Base-by-base conservation (phyloP, 306 rosid genomes). In the Leucaena leucocephala region DNA sequence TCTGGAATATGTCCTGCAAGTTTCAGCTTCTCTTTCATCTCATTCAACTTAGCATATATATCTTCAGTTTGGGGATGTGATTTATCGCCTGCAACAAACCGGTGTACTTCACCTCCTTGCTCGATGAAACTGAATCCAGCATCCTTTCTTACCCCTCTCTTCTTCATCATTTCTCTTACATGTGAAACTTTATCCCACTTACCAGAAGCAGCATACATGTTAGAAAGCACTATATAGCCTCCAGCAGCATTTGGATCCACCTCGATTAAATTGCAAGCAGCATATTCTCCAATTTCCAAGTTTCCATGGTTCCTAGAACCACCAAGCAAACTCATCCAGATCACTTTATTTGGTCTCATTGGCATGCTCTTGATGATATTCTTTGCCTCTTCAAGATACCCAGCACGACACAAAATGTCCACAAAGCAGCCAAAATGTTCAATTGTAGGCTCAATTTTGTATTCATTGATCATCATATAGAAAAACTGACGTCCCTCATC, bases 391-490 rank as follows among this genome's bases (percentile, higher is more conserved):
- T 88, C 86, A 39, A 87, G 84, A 79, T 82, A 76, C 39, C 93
- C 96, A n/a, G 90, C 93, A 36, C 86, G 85, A 69, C 91, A 89
- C 72, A 89, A 82, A 76, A 87, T 80, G 84, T 89, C 89, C 2
- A 87, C 85, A 11, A 84, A 82, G 87, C 90, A 89, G 72, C 90
- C 91, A 6, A 87, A 89, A 83, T 89, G 89, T 48, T 89, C 93
- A 72, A 89, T 81, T 21, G 89, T 73, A 49, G 91, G 90, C 78
- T 86, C 74, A 38, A 89, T 86, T 72, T 81, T 87, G 81, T 84
- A 85, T 46, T 85, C 88, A 68, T 79, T 63, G 38, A 42, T 68
- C 96, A 87, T 89, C 83, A 77, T 68, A 34, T 85, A 54, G 50
- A 90, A 90, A 81, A 81, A 70, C 54, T 3, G 35, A 39, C 68